Base-by-base conservation (phyloP, 371 early-diverging fungal species). In the Syncephalastrum sp. region DNA sequence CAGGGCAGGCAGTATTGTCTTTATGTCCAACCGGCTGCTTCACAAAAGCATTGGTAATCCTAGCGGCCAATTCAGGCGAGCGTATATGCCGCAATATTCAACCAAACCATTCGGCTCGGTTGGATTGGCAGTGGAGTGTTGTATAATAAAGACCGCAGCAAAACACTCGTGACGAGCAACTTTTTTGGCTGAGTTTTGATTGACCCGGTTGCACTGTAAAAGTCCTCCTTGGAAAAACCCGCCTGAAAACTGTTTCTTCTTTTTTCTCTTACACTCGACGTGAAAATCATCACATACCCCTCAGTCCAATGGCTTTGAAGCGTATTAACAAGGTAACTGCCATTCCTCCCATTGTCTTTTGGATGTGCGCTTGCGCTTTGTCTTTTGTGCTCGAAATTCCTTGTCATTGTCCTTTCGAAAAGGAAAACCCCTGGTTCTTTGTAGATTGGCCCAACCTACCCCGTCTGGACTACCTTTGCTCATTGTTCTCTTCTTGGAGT, bases 251-350 rank as follows among this genome's bases (percentile, higher is more conserved):
- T 33, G 38, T 50, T 51, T 58, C 23, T 41, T 42, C 24, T 50
- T 59, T 56, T 60, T 58, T 58, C 57, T 50, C 47, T 52, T 52
- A 47, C 49, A 60, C 48, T 33, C 42, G 47, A 33, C 38, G 38
- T 33, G 12, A 33, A 29, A 33, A 33, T 33, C 38, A 33, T 33
- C 38, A 6, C 38, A 33, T 33, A 33, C 38, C 38, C 38, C 10
- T 33, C 38, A 33, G 8, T 56, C 72, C 54, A 61, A 93, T 93
- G 94, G 92, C 94, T 71, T 81, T 93, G 60, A 94, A 93, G 82
- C 89, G 95, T 71, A 94, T 94, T 80, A 91, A 88, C 83, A 94
- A 94, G 92, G 94, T 90, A 82, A 53, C 49, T 56, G 24, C 41
- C 5, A 41, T 19, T 47, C 21, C 4, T 21, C 14, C 16, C 49